Evolutionary conservation across 2,329 filamentous ascomycete genomes (phyloP).

Genomic region (Claviceps cyperi): DNA sequence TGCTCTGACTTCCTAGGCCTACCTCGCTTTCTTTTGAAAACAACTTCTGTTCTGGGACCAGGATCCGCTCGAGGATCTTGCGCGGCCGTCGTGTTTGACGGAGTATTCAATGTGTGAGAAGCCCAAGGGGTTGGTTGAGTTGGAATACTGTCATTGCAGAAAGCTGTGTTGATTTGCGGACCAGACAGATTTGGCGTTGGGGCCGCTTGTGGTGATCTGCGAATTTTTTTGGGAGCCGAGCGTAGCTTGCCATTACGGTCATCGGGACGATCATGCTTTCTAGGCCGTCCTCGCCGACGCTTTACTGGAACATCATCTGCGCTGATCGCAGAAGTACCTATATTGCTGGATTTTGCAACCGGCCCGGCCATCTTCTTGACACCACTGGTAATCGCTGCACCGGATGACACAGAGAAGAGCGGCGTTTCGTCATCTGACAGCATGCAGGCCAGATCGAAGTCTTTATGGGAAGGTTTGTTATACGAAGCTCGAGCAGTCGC

Average conservation of each 20-base stretch:
- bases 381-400: not conserved
- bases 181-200: not conserved
- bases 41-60: not conserved
- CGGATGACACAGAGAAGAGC: slow-evolving; percentile 8
- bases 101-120: not conserved
- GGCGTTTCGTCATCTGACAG: slow-evolving; percentile 24
- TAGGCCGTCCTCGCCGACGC: slow-evolving; percentile 1
- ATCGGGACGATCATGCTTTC: not conserved
- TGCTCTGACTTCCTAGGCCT: slow-evolving; percentile 4
- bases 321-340: not conserved
- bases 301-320: not conserved
- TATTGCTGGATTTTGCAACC: not conserved
- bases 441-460: slow-evolving; percentile 8
- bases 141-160: not conserved
- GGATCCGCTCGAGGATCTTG: not conserved
- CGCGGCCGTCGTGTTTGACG: not conserved
- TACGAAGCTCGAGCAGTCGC: not conserved
- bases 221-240: not conserved
- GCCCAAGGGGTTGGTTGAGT: not conserved
- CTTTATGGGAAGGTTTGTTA: not conserved
- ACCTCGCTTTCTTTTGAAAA: slow-evolving; percentile 4
- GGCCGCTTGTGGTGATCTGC: not conserved
- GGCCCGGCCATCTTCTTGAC: not conserved
- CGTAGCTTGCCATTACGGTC: not conserved
- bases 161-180: not conserved